Conservation (phyloP, 202 grass and related monocot genomes). For the Cymbopogon flexuosus region DNA sequence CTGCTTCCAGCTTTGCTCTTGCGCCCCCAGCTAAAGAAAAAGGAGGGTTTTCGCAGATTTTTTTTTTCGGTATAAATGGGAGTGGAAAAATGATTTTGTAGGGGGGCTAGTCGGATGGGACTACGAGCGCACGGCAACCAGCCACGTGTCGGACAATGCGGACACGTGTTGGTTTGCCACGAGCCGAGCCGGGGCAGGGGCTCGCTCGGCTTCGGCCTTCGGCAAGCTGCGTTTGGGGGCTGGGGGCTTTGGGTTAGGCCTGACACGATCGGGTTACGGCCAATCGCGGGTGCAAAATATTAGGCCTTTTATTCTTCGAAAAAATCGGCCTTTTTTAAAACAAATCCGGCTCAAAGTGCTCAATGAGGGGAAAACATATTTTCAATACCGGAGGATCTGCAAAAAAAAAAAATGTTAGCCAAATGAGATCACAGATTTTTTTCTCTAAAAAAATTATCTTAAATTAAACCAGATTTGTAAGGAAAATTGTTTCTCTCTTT, state of each 20-base stretch:
- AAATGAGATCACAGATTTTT: too few relatives aligned
- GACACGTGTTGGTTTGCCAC: constrained; percentile 48
- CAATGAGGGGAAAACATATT: too few relatives aligned
- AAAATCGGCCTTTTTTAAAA: too few relatives aligned
- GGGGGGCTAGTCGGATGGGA: constrained; percentile 30
- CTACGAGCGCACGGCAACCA: constrained; percentile 38
- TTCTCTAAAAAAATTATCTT: too few relatives aligned
- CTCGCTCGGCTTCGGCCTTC: background rate
- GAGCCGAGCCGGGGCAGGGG: background rate
- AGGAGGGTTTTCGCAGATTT: background rate
- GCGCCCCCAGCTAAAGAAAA: constrained; percentile 27
- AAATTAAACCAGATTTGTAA: too few relatives aligned
- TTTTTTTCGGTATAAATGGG: constrained; percentile 18
- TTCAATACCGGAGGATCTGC: too few relatives aligned
- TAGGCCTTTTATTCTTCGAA: too few relatives aligned
- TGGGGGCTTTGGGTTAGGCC: background rate
- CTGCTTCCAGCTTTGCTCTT: background rate
- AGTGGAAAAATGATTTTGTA: background rate
- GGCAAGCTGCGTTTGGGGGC: background rate
- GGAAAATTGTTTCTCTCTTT: too few relatives aligned
- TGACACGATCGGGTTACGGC: too few relatives aligned
- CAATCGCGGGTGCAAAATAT: too few relatives aligned
- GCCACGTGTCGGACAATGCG: constrained; percentile 41
- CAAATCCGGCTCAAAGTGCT: too few relatives aligned
- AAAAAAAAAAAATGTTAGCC: too few relatives aligned